These are phyloP conservation scores for Eucalyptus fibrosa DNA, from an alignment of 345 rosid species.

Conservation along the genomic window DNA sequence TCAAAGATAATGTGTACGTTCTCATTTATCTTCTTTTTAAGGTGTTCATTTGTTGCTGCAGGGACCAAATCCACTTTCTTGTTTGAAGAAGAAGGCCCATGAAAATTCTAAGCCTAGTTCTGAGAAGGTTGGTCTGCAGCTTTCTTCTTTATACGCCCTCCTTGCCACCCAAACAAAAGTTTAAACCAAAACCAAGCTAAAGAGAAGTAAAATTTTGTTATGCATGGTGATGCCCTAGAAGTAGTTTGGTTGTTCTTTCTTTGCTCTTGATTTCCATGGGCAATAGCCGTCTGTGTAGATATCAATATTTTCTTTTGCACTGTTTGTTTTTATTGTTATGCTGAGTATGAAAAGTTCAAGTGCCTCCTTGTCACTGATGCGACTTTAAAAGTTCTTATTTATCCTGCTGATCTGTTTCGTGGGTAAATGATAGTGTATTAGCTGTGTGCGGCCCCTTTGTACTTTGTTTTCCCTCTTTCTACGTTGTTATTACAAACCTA, in stretches of 20 bases:
- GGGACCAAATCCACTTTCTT: constrained; percentile 91
- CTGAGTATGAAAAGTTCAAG: not conserved
- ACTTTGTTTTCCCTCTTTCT: not conserved
- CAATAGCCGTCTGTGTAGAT: not conserved
- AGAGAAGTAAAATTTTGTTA: not conserved
- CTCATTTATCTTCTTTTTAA: not conserved
- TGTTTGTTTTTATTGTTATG: not conserved
- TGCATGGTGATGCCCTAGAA: not conserved
- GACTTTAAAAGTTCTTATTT: not conserved
- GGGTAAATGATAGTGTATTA: not conserved
- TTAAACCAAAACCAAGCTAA: not conserved
- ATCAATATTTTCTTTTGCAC: not conserved
- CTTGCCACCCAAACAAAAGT: not conserved
- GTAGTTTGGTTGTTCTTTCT: not conserved
- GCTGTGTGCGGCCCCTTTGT: not conserved
- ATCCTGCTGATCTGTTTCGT: not conserved
- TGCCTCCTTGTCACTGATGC: not conserved
- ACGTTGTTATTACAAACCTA: not conserved
- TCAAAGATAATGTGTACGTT: not conserved
- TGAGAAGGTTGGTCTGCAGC: constrained; percentile 19
- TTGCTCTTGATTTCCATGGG: not conserved
- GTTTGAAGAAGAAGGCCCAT: constrained; percentile 48
- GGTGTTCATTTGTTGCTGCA: constrained; percentile 4
- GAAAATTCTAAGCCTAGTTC: constrained; percentile 14
- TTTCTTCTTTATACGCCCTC: not conserved